Conservation (phyloP, 257 asterid genomes). For the Capsicum pubescens region DNA sequence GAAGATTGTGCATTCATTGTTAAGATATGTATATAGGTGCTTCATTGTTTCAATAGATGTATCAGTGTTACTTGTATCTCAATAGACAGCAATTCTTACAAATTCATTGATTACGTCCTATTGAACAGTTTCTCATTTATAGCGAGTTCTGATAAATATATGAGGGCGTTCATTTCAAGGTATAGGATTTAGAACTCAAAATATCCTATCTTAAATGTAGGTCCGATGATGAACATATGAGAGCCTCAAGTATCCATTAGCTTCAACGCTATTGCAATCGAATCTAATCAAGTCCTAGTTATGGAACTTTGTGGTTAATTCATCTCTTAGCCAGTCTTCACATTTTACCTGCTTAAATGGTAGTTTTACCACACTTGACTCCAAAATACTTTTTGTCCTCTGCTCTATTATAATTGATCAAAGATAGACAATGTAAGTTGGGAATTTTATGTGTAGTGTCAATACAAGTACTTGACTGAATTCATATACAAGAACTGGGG, state of each 20-base stretch:
- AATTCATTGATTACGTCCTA: neutral
- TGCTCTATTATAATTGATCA: neutral
- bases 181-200: neutral
- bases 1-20: neutral
- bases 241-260: neutral
- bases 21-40: neutral
- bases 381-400: neutral
- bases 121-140: neutral
- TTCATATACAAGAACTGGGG: constrained; percentile 26
- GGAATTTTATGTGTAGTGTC: neutral
- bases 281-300: neutral
- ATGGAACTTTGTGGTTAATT: constrained; percentile 12
- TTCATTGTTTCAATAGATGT: neutral
- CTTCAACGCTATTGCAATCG: neutral
- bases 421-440: neutral
- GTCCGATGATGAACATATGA: neutral
- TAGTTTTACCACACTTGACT: neutral
- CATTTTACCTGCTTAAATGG: neutral
- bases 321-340: neutral
- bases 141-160: neutral
- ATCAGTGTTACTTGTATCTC: neutral
- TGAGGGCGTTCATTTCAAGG: neutral
- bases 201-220: neutral
- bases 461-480: neutral
- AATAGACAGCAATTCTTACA: neutral